Conservation (phyloP, 2,329 filamentous ascomycete genomes). For the Botrytis fabae region DNA sequence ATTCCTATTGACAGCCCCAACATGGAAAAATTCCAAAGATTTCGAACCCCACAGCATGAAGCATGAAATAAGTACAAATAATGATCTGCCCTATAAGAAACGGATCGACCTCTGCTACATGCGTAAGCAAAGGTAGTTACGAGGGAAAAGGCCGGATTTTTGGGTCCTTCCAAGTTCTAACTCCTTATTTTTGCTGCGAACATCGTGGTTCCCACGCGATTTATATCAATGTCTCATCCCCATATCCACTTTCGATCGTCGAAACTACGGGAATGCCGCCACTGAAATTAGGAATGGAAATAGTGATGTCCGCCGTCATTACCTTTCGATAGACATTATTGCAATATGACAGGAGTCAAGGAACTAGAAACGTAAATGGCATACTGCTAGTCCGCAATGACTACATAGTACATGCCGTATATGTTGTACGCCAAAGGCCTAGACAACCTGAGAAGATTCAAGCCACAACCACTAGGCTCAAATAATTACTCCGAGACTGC, state of each 20-base stretch:
- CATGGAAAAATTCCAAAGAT: not conserved
- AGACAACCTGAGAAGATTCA: not conserved
- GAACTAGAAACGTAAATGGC: not conserved
- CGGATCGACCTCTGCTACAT: not conserved
- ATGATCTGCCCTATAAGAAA: constrained; percentile 6
- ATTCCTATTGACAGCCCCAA: constrained; percentile 2
- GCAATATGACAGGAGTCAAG: not conserved
- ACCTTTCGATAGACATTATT: not conserved
- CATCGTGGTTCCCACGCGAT: constrained; percentile 1
- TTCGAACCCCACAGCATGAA: not conserved
- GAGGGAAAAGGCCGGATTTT: not conserved
- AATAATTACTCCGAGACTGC: not conserved
- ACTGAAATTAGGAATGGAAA: not conserved
- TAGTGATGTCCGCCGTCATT: not conserved
- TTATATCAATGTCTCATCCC: constrained; percentile 18
- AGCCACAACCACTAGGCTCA: constrained; percentile 7
- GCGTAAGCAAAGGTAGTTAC: not conserved
- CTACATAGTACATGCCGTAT: not conserved
- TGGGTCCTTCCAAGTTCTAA: not conserved
- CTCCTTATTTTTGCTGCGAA: not conserved
- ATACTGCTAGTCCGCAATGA: not conserved
- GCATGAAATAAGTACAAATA: not conserved
- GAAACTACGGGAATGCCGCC: not conserved
- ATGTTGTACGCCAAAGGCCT: not conserved
- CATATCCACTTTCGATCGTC: constrained; percentile 19